Conservation (phyloP, 1,139 yeast species). For the Kodamaea derodonti region DNA sequence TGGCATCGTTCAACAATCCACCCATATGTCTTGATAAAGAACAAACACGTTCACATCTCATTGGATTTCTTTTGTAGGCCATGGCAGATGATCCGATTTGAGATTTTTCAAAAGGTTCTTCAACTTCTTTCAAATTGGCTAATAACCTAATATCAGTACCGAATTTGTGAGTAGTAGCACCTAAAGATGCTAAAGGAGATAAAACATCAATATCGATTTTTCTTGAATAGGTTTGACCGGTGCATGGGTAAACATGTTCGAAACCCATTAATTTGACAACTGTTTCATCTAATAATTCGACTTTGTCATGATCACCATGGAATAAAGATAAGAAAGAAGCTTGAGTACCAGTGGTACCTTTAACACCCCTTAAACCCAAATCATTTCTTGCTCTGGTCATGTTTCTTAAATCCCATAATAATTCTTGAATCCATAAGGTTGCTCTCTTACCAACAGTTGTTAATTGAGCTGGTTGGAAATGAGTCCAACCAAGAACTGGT, state of each 20-base stretch:
- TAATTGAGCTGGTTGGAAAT: conserved; percentile 98
- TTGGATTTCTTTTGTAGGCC: conserved; percentile 99
- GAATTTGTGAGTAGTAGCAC: conserved; percentile 96
- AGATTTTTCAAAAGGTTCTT: conserved; percentile 96
- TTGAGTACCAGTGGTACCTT: conserved; percentile 99
- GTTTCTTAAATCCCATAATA: conserved; percentile 96
- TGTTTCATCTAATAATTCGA: conserved; percentile 84
- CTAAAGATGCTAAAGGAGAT: conserved; percentile 90
- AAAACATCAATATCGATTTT: conserved; percentile 94
- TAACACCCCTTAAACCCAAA: conserved; percentile 94
- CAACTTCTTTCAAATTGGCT: conserved; percentile 95
- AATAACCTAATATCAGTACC: conserved; percentile 95
- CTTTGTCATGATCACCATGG: conserved; percentile 96
- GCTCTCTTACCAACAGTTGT: conserved; percentile 99
- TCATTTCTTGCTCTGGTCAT: conserved; percentile 95
- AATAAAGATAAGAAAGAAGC: conserved; percentile 91
- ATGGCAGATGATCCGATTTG: conserved; percentile 98
- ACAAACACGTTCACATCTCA: conserved; percentile 99
- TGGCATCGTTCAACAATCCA: conserved; percentile 85
- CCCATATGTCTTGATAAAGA: conserved; percentile 95
- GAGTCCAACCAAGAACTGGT: conserved; percentile 99
- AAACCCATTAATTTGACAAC: conserved; percentile 93
- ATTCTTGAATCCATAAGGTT: conserved; percentile 95
- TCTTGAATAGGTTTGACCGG: conserved; percentile 98
- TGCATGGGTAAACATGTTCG: conserved; percentile 92